These are phyloP conservation scores for Suzukiozyma palmioleophila DNA, from an alignment of 1,139 yeast genomes.

Conservation along the genomic window DNA sequence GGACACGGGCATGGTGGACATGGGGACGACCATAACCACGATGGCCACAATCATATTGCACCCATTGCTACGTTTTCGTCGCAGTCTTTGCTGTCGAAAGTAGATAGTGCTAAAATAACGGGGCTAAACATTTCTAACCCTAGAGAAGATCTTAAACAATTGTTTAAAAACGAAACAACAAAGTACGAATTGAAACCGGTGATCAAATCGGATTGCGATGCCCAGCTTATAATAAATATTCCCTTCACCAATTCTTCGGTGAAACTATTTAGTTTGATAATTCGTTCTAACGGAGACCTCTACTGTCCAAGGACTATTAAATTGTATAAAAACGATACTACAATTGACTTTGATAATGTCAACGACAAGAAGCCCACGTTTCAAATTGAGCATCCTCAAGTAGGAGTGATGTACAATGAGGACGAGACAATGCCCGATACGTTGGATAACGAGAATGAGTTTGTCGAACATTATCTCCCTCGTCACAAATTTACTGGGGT, in stretches of 20 bases:
- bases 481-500: constrained; percentile 71
- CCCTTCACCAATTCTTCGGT: constrained; percentile 73
- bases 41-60: constrained; percentile 37
- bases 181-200: constrained; percentile 43
- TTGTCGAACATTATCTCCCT: constrained; percentile 82
- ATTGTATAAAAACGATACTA: constrained; percentile 66
- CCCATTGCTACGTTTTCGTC: constrained; percentile 71
- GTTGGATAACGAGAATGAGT: constrained; percentile 40
- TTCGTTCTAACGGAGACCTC: constrained; percentile 61
- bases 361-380: constrained; percentile 47
- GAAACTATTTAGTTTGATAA: constrained; percentile 65
- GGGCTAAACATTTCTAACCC: constrained; percentile 62
- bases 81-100: constrained; percentile 61
- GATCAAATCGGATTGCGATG: constrained; percentile 75
- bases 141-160: constrained; percentile 44
- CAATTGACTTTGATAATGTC: constrained; percentile 68
- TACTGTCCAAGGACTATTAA: constrained; percentile 68
- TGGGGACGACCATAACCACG: constrained; percentile 16
- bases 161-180: constrained; percentile 44
- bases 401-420: constrained; percentile 40
- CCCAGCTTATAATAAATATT: constrained; percentile 68
- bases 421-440: constrained; percentile 34
- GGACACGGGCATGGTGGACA: constrained; percentile 14
- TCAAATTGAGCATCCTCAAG: constrained; percentile 59
- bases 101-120: constrained; percentile 57